Percentiles rank a stretch among this genome's conserved stretches.
Evolutionary conservation across 2,329 filamentous ascomycete species (phyloP).

Genomic region (Cladosporium sp.): DNA sequence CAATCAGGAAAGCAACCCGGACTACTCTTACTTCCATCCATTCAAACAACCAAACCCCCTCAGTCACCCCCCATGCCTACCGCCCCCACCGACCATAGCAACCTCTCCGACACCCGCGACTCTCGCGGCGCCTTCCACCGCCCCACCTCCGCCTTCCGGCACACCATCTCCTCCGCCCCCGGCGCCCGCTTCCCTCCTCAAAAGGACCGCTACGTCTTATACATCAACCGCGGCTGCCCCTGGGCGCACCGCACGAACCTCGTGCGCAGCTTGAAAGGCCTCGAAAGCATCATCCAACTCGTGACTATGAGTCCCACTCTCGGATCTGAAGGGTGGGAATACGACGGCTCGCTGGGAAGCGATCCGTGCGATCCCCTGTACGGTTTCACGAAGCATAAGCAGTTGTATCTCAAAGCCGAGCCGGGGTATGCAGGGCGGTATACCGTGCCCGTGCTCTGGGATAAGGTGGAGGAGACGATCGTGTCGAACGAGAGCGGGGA

Average conservation of each 20-base stretch:
- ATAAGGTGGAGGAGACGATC: slow-evolving; percentile 63
- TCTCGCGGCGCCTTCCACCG: slow-evolving; percentile 48
- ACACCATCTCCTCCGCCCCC: slow-evolving; percentile 50
- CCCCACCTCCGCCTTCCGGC: slow-evolving; percentile 53
- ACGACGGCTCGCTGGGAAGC: slow-evolving; percentile 56
- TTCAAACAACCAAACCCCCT: neutral
- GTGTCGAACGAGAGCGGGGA: slow-evolving; percentile 89
- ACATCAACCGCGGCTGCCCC: slow-evolving; percentile 58
- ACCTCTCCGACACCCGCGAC: slow-evolving; percentile 6
- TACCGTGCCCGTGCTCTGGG: slow-evolving; percentile 75
- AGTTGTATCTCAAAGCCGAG: slow-evolving; percentile 70
- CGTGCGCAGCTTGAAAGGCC: slow-evolving; percentile 46
- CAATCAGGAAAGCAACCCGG: no score
- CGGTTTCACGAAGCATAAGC: slow-evolving; percentile 62
- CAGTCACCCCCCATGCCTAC: neutral
- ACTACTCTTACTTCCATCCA: neutral
- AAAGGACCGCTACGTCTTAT: slow-evolving; percentile 57
- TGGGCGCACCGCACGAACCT: slow-evolving; percentile 56
- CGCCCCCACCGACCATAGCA: slow-evolving; percentile 1
- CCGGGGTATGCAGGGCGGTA: slow-evolving; percentile 67
- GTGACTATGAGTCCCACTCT: slow-evolving; percentile 41
- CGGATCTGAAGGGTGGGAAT: slow-evolving; percentile 63
- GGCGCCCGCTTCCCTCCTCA: slow-evolving; percentile 54
- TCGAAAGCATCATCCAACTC: slow-evolving; percentile 47
- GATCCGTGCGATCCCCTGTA: slow-evolving; percentile 57